Percentiles rank a stretch among this genome's conserved stretches.
These are phyloP conservation scores for Geotrichum ghanense DNA, from an alignment of 805 yeast species.

Conservation along the genomic window DNA sequence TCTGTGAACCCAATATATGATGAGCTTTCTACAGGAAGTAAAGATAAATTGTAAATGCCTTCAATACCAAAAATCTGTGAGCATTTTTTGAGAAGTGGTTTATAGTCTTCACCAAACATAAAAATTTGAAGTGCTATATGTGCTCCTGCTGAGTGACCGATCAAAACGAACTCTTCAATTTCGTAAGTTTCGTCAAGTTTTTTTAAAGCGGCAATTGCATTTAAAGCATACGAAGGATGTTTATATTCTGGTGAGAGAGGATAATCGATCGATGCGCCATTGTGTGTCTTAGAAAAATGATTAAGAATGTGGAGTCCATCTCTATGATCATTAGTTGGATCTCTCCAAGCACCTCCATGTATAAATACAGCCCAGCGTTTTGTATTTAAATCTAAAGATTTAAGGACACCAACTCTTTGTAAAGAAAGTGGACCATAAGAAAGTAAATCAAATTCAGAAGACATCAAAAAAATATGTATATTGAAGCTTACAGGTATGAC, in stretches of 20 bases:
- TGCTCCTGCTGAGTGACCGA: conserved; percentile 82
- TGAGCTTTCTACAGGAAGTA: conserved; percentile 50
- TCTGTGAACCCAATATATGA: conserved; percentile 42
- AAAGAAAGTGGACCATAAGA: neutral
- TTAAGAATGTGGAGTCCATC: conserved; percentile 35
- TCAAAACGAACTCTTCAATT: conserved; percentile 25
- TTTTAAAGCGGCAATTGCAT: conserved; percentile 37
- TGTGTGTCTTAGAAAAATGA: conserved; percentile 19
- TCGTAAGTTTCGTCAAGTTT: conserved; percentile 15
- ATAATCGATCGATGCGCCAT: conserved; percentile 43
- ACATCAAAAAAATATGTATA: no score
- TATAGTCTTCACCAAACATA: neutral
- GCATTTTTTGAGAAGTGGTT: conserved; percentile 2
- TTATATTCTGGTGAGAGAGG: conserved; percentile 49
- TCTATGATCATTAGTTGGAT: conserved; percentile 44
- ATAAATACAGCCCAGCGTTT: conserved; percentile 36
- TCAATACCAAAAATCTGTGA: conserved; percentile 31
- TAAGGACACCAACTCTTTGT: neutral
- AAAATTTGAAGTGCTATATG: conserved; percentile 46
- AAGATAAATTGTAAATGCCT: conserved; percentile 53
- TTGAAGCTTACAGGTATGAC: no score
- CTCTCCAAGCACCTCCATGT: conserved; percentile 91
- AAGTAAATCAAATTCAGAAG: neutral
- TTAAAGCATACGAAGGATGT: conserved; percentile 54
- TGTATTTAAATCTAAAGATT: no score